Evolutionary conservation across 23 red algal species (phyloP).

Genomic region (Chondrus crispus): DNA sequence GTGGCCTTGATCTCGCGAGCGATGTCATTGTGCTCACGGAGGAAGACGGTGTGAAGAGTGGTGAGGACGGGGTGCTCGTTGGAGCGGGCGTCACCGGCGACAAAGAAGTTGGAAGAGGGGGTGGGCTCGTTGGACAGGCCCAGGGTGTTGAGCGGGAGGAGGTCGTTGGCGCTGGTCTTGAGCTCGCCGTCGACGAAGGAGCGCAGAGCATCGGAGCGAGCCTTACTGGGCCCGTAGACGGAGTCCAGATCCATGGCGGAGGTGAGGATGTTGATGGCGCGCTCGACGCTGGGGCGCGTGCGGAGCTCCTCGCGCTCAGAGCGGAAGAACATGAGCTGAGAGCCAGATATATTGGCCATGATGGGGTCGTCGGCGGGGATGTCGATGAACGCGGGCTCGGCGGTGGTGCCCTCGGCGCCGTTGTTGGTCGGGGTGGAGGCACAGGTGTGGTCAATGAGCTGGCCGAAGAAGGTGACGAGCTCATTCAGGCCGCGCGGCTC

Average conservation of each 20-base stretch:
- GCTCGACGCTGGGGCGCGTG: background rate
- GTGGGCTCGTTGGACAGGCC: constrained; percentile 23
- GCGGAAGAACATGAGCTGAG: background rate
- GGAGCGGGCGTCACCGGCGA: constrained; percentile 42
- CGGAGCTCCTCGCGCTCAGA: too few relatives aligned
- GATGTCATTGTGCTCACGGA: constrained; percentile 60
- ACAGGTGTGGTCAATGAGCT: too few relatives aligned
- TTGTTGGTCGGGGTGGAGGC: too few relatives aligned
- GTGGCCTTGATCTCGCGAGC: background rate
- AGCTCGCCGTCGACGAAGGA: background rate
- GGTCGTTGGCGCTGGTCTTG: background rate
- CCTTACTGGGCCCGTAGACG: constrained; percentile 22
- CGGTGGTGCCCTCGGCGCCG: background rate
- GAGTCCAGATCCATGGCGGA: constrained; percentile 23
- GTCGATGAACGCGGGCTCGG: background rate
- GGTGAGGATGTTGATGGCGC: background rate
- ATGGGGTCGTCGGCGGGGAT: background rate
- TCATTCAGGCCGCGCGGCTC: too few relatives aligned
- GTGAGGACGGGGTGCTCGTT: constrained; percentile 63
- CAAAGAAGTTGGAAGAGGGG: constrained; percentile 31
- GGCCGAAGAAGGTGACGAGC: too few relatives aligned
- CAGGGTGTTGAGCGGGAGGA: constrained; percentile 37
- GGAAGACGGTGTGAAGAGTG: constrained; percentile 35
- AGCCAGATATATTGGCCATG: constrained; percentile 4
- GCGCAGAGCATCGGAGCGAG: constrained; percentile 14